Evolutionary conservation across 345 rosid genomes (phyloP).

Genomic region (Citrus mangshanensis): DNA sequence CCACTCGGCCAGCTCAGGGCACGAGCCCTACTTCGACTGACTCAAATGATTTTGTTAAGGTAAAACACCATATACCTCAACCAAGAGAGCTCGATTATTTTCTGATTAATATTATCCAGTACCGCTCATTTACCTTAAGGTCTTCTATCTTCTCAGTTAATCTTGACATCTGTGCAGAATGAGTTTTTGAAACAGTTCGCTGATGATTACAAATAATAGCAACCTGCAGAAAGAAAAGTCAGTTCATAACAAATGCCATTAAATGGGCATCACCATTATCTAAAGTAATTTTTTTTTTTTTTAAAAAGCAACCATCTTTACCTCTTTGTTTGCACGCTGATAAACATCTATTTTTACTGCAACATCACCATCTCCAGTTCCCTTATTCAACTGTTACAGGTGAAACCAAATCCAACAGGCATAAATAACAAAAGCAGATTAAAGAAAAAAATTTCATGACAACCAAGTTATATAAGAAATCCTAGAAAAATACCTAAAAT

Average conservation of each 20-base stretch:
- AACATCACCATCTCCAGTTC: constrained; percentile 78
- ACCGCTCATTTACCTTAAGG: constrained; percentile 50
- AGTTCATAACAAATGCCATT: constrained; percentile 10
- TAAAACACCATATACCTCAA: background rate
- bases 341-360: constrained; percentile 67
- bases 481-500: background rate
- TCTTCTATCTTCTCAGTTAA: constrained; percentile 74
- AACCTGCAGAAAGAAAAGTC: constrained; percentile 52
- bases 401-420: constrained; percentile 10
- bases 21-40: background rate
- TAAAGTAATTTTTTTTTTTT: background rate
- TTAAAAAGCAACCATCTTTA: constrained; percentile 21
- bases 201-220: constrained; percentile 99
- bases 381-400: constrained; percentile 60
- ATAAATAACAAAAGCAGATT: background rate
- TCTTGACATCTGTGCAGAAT: constrained; percentile 71
- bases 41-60: background rate
- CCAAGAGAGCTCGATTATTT: background rate
- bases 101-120: background rate
- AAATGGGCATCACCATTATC: background rate
- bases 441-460: background rate
- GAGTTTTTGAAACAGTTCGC: constrained; percentile 82
- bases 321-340: constrained; percentile 91
- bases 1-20: no score
- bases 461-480: background rate